Base-by-base conservation (phyloP, 441 rosid genomes). In the Manihot esculenta region DNA sequence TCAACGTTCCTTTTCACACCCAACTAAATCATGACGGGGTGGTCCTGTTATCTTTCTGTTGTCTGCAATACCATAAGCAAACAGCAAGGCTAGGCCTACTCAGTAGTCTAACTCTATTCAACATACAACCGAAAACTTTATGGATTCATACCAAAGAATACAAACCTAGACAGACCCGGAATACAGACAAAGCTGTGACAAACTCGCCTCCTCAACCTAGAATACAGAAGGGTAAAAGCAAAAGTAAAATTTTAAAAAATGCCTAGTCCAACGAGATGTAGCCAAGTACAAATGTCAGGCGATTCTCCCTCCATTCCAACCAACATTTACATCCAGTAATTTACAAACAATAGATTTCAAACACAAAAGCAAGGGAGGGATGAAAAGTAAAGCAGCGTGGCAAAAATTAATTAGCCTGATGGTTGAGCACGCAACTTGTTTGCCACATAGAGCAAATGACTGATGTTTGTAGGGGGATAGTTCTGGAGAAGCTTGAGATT, bases 401-500 rank as follows among this genome's bases (percentile, higher is more conserved):
- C 10, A 66, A 65, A 59, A 30, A 23, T 27, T 14, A 56, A 48
- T 74, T 64, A 92, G 71, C 64, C 81, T n/a, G 84, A 74, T 41
- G 84, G 80, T 69, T 77, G 84, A 50, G 74, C 62, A 24, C 95
- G 91, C 78, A 95, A 78, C 80, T 95, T 91, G 80, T 89, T 89
- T 68, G 99, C 98, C 42, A 95, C 95, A 76, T 90, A 92, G 70
- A 94, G 86, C 77, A 94, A 76, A 86, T 94, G 99, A 71, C 87
- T 87, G 79, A 94, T 84, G 82, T 89, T 94, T 70, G 98, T 79
- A n/a, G 94, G 84, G 17, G 98, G 99, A 72, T 92, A 94, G 61
- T 86, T 79, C 76, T 94, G 99, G 41, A 94, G 94, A n/a, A 92
- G 84, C 83, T 89, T 89, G 64, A 94, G 97, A 80, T 87, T 95